These are phyloP conservation scores for Brassica hybrid DNA, from an alignment of 441 rosid species.

Conservation along the genomic window DNA sequence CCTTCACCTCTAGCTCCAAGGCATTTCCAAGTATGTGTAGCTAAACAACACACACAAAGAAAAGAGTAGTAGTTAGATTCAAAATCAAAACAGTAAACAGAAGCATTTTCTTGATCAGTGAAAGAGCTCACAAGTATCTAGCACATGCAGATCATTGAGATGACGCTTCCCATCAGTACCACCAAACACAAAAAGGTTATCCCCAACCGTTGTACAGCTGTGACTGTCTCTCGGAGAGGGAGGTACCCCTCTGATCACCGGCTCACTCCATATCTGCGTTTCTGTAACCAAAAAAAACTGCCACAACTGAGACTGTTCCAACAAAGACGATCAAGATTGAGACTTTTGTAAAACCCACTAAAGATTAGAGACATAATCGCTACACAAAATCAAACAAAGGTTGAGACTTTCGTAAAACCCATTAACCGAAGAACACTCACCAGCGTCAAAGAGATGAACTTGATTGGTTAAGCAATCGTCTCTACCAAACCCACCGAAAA, in stretches of 20 bases:
- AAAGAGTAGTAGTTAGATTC: not conserved
- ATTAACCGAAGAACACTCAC: conserved; percentile 53
- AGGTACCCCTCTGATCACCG: conserved; percentile 62
- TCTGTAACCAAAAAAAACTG: conserved; percentile 49
- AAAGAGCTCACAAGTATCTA: conserved; percentile 72
- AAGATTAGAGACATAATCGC: not conserved
- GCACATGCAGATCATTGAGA: conserved; percentile 78
- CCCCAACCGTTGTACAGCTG: conserved; percentile 72
- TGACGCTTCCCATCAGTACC: conserved; percentile 85
- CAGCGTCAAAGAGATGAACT: conserved; percentile 89
- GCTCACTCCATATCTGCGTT: conserved; percentile 75
- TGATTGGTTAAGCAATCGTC: conserved; percentile 86
- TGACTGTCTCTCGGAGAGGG: conserved; percentile 90
- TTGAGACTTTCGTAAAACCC: conserved; percentile 21
- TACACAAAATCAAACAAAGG: conserved; percentile 16
- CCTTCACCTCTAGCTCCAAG: conserved; percentile 83
- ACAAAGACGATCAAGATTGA: not conserved
- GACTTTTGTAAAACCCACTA: not conserved
- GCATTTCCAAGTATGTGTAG: conserved; percentile 76
- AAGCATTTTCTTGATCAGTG: too few species aligned
- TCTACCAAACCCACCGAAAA: conserved; percentile 85
- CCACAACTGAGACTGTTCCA: conserved; percentile 29
- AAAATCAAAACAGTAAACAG: conserved; percentile 8
- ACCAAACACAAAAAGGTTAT: conserved; percentile 76
- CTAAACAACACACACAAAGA: conserved; percentile 40